Evolutionary conservation across 2,329 filamentous ascomycete genomes (phyloP).

Genomic region (Meredithiella fracta): DNA sequence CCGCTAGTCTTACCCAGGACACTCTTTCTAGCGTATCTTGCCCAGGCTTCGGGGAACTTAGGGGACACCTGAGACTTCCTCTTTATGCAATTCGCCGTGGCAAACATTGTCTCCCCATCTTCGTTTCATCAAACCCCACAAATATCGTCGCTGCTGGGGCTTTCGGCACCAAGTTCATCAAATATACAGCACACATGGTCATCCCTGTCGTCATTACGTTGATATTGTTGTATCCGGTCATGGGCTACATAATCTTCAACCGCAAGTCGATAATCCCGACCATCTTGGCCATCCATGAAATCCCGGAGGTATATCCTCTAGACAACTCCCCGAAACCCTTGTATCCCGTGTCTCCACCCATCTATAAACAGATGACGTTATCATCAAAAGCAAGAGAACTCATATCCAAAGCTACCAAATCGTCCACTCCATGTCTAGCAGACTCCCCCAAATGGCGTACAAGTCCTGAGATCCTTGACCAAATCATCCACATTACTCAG

Average conservation of each 20-base stretch:
- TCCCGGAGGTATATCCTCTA: conserved; percentile 39
- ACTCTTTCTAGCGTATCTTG: conserved; percentile 63
- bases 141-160: conserved; percentile 60
- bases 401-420: conserved; percentile 22
- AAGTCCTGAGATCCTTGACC: conserved; percentile 67
- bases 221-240: conserved; percentile 50
- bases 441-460: conserved; percentile 54
- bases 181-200: conserved; percentile 64
- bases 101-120: conserved; percentile 57
- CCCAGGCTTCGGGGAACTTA: conserved; percentile 56
- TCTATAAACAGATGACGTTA: conserved; percentile 34
- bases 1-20: conserved; percentile 61
- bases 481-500: conserved; percentile 71
- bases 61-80: conserved; percentile 57
- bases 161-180: conserved; percentile 54
- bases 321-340: conserved; percentile 50
- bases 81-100: conserved; percentile 52
- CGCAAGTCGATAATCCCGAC: conserved; percentile 46
- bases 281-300: conserved; percentile 51
- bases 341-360: conserved; percentile 42
- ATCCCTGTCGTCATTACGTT: conserved; percentile 54
- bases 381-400: conserved; percentile 32
- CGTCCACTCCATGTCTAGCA: conserved; percentile 1
- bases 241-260: conserved; percentile 53
- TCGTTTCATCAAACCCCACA: conserved; percentile 64